Evolutionary conservation across 805 yeast genomes (phyloP), one percentile per base, ranked within the genome.

Genomic region (Dipodascus geniculatus): DNA sequence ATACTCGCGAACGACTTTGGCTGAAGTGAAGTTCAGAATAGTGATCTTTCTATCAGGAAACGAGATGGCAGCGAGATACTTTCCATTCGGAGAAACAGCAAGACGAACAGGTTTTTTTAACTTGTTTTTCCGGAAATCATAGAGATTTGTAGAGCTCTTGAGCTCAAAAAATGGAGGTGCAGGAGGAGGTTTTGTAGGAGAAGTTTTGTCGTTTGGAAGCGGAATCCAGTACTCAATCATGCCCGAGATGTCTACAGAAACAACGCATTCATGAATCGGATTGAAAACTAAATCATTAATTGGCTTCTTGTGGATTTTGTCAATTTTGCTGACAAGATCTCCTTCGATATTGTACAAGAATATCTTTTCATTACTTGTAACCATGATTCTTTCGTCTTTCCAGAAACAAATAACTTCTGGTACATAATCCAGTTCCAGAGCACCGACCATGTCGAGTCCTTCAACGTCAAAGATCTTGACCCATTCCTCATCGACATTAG

Each of bases 141-240:
- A 66, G 17, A 70, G 57, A 55, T 72, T 72, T 0, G 79, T 75
- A 47, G 66, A 61, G 31, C 73, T 64, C 56, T 75, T 74, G 56
- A 61, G 58, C 38, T 65, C 63, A 60, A 72, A 75, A 20, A 59
- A 59, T 28, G 51, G 53, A 23, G 48, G 50, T 1, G 69, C 69
- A 47, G 56, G 54, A 22, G 56, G 17, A 60, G 53, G 16, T 16
- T 51, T 17, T 4, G 51, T 14, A 60, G 63, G 17, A 48, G 52
- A 14, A 50, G 49, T 54, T 42, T 53, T 48, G 3, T 56, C 55
- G 24, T 38, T 48, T n/a, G 33, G 48, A 2, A 48, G 55, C 1
- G 67, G 63, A 4, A 53, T 56, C 74, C 74, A 70, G 53, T 71
- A 70, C 56, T 70, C 74, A 14, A 70, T 56, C 68, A 66, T 67